phyloP scores from a whole-genome alignment of 805 yeast species.

The Metschnikowia cerradonensis region DNA sequence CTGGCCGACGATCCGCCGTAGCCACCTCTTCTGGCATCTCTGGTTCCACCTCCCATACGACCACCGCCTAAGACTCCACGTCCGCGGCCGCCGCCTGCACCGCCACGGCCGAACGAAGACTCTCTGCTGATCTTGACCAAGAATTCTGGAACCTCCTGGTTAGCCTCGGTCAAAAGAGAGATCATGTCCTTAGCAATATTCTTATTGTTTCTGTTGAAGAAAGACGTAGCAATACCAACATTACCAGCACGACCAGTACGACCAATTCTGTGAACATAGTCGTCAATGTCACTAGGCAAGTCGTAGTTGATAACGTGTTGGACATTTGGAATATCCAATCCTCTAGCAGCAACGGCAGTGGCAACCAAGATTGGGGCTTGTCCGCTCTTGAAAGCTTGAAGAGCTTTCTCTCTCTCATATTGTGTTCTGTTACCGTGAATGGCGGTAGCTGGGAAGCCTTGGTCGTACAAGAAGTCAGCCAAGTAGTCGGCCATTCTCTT shows the following conservation, averaged over 20 bases:
- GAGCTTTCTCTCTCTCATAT: constrained; percentile 95
- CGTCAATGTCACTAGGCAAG: constrained; percentile 94
- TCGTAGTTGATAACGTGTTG: constrained; percentile 97
- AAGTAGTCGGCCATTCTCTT: constrained; percentile 97
- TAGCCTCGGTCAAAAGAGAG: constrained; percentile 88
- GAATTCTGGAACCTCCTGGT: constrained; percentile 95
- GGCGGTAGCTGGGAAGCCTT: constrained; percentile 94
- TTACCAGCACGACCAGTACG: constrained; percentile 99
- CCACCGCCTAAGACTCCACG: constrained; percentile 53
- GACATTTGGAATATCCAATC: constrained; percentile 98
- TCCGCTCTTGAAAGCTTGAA: constrained; percentile 90
- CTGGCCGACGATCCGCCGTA: constrained; percentile 27
- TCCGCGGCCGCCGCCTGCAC: constrained; percentile 36
- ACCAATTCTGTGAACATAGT: constrained; percentile 98
- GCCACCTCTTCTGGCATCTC: constrained; percentile 51
- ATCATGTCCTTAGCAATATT: constrained; percentile 84
- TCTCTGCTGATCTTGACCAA: constrained; percentile 79
- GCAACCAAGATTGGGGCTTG: constrained; percentile 93
- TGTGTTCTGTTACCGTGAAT: constrained; percentile 99
- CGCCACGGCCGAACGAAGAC: constrained; percentile 44
- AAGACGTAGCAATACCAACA: constrained; percentile 97
- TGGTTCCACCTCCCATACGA: constrained; percentile 28
- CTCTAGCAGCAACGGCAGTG: constrained; percentile 99
- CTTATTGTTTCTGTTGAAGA: constrained; percentile 92
- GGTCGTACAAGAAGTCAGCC: constrained; percentile 85